Percentiles rank a stretch among this genome's conserved stretches.
Conservation (phyloP, 306 rosid genomes). For the Dalbergia cochinchinensis region DNA sequence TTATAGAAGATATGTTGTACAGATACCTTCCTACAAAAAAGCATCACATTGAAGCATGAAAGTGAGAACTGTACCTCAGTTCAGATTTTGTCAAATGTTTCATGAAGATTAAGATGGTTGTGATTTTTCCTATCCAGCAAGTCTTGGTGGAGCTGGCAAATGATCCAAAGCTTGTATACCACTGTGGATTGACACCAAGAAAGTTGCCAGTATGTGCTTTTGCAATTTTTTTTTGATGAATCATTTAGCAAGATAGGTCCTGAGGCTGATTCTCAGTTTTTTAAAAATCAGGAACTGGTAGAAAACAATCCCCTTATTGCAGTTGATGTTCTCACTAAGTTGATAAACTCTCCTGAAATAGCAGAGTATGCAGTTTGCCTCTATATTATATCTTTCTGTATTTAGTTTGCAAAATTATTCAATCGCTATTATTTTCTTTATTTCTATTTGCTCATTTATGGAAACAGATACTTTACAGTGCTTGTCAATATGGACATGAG, state of each 20-base stretch:
- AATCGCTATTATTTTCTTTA: conserved; percentile 47
- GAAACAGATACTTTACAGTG: conserved; percentile 91
- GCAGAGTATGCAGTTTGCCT: conserved; percentile 70
- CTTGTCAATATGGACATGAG: conserved; percentile 99
- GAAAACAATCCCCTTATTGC: conserved; percentile 97
- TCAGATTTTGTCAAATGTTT: conserved; percentile 36
- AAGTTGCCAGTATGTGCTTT: conserved; percentile 83
- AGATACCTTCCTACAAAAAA: conserved; percentile 26
- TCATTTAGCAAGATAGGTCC: conserved; percentile 18
- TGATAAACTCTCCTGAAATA: conserved; percentile 90
- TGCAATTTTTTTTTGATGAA: conserved; percentile 31
- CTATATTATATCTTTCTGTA: conserved; percentile 37
- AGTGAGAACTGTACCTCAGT: conserved; percentile 37
- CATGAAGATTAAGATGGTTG: conserved; percentile 48
- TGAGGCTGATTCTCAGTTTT: conserved; percentile 16
- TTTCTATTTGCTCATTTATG: conserved; percentile 54
- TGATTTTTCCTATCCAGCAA: conserved; percentile 68
- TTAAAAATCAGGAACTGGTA: conserved; percentile 81
- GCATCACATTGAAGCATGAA: conserved; percentile 30
- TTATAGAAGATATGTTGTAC: conserved; percentile 7
- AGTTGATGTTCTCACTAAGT: conserved; percentile 91
- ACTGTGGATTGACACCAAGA: conserved; percentile 93
- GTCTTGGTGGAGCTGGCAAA: conserved; percentile 77
- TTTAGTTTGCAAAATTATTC: conserved; percentile 26
- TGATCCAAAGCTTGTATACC: conserved; percentile 95